A percentile compares a stretch with the other conserved stretches of the same genome.
phyloP scores from a whole-genome alignment of 306 rosid genomes.

The barrel medic (Medicago truncatula) region MtrunA17r5.0-ANR NC_053043.1:39244001-39244500 shows the following conservation, averaged over 20 bases:
- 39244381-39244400: slow-evolving; percentile 79
- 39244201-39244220: slow-evolving; percentile 6
- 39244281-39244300: slow-evolving; percentile 30
- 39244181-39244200: slow-evolving; percentile 34
- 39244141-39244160: slow-evolving; percentile 26
- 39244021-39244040: slow-evolving; percentile 42
- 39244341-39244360: slow-evolving; percentile 92
- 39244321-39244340: slow-evolving; percentile 90
- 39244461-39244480: slow-evolving; percentile 56
- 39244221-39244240: not conserved
- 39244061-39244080: slow-evolving; percentile 99
- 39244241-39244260: not conserved
- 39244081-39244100: slow-evolving; percentile 93
- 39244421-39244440: slow-evolving; percentile 49
- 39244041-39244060: slow-evolving; percentile 93
- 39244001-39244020: slow-evolving; percentile 24
- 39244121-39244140: slow-evolving; percentile 91
- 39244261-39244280: not conserved
- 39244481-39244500: slow-evolving; percentile 59
- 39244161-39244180: slow-evolving; percentile 18
- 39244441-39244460: slow-evolving; percentile 61
- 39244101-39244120: slow-evolving; percentile 97
- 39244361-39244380: slow-evolving; percentile 86
- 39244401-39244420: slow-evolving; percentile 61
- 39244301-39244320: slow-evolving; percentile 60